Percentiles rank a stretch among this genome's conserved stretches.
phyloP scores from a whole-genome alignment of 257 asterid genomes.

The Fraxinus quadrangulata region DNA sequence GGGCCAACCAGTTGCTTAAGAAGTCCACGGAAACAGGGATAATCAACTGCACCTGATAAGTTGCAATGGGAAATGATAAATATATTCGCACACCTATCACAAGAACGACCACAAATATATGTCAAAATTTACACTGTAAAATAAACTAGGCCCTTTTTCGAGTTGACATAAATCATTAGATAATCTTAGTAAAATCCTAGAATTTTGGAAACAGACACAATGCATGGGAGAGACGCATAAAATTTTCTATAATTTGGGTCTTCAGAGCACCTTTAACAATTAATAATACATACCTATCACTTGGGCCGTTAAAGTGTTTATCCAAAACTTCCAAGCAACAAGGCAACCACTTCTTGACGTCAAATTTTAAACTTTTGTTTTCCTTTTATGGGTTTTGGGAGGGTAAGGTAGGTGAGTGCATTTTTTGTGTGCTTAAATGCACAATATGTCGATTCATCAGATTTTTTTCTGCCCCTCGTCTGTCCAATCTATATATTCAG shows the following conservation, averaged over 20 bases:
- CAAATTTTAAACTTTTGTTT: background rate
- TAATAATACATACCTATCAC: background rate
- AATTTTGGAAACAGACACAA: background rate
- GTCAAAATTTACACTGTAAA: background rate
- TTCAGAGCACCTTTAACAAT: background rate
- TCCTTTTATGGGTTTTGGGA: background rate
- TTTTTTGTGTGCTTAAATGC: background rate
- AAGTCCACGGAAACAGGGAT: constrained; percentile 89
- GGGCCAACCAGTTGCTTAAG: constrained; percentile 90
- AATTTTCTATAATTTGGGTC: constrained; percentile 2
- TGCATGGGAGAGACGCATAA: constrained; percentile 6
- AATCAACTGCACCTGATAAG: constrained; percentile 82
- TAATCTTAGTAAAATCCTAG: constrained; percentile 11
- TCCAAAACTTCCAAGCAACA: background rate
- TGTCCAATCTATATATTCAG: background rate
- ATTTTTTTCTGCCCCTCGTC: background rate
- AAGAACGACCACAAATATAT: background rate
- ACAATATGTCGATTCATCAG: background rate
- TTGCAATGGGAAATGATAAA: constrained; percentile 22
- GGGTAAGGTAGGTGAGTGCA: background rate
- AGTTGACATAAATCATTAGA: constrained; percentile 12
- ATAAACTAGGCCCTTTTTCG: constrained; percentile 16
- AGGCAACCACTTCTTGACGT: background rate
- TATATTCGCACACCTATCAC: background rate
- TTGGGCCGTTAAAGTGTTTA: background rate